Conservation (phyloP, 2,329 filamentous ascomycete species). For the Cordyceps tenuipes region DNA sequence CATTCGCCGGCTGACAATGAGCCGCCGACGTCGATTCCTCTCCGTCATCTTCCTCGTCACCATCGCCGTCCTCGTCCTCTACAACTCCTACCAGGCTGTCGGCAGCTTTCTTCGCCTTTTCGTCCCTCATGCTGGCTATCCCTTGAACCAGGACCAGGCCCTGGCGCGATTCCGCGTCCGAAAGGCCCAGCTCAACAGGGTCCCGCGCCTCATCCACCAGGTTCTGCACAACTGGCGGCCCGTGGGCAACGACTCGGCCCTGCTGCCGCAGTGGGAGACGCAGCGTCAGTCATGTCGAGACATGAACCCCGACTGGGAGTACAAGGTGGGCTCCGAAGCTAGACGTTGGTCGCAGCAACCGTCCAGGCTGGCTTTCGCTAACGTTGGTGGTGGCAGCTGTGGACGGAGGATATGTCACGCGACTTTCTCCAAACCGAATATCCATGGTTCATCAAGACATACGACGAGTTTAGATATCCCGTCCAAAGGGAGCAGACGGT, state of each 20-base stretch:
- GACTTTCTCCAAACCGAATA: slow-evolving; percentile 63
- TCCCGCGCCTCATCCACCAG: slow-evolving; percentile 71
- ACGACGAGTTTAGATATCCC: slow-evolving; percentile 58
- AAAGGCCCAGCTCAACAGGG: slow-evolving; percentile 1
- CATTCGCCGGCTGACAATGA: neutral
- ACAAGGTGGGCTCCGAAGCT: slow-evolving; percentile 57
- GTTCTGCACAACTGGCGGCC: slow-evolving; percentile 28
- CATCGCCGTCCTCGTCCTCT: neutral
- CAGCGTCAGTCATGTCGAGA: slow-evolving; percentile 59
- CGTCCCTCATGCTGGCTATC: slow-evolving; percentile 3
- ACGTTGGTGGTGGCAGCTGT: slow-evolving; percentile 41
- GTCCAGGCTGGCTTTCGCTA: neutral
- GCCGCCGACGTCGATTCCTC: slow-evolving; percentile 3
- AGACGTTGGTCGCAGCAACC: neutral
- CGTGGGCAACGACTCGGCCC: slow-evolving; percentile 54
- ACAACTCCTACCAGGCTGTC: neutral
- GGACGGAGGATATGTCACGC: slow-evolving; percentile 59
- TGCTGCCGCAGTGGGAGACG: slow-evolving; percentile 57
- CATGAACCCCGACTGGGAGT: slow-evolving; percentile 63
- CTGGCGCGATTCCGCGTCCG: slow-evolving; percentile 3
- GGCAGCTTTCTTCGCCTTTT: neutral
- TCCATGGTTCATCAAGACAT: slow-evolving; percentile 64
- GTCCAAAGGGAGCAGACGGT: slow-evolving; percentile 67
- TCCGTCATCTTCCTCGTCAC: neutral
- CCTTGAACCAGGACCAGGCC: slow-evolving; percentile 8